Evolutionary conservation across 2,329 filamentous ascomycete species (phyloP), one percentile per base, ranked within the genome.

Genomic region (Phaeoacremonium minimum): DNA sequence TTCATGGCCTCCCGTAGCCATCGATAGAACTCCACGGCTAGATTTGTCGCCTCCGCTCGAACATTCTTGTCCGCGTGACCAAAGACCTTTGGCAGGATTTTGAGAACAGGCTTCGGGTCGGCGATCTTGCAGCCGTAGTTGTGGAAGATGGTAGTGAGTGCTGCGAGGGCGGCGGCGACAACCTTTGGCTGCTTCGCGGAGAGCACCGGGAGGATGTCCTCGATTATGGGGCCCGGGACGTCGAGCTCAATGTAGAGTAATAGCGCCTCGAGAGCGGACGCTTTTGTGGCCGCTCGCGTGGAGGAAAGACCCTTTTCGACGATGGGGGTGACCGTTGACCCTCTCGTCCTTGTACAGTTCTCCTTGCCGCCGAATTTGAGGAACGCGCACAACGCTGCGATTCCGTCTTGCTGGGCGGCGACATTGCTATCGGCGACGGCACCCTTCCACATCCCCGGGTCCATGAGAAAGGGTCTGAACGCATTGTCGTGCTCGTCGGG

Each of bases 1-100:
- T 98, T 98, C 82, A 98, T 96, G 9, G 91, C 91, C 46, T 98
- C 93, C 48, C 91, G 85, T 20, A 98, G 72, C 93, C 94, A 98
- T 61, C 93, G 75, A 63, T 98, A 98, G 40, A 98, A 78, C 57
- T 98, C 94, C 32, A 96, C 87, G 0, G 91, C 85, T 39, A 98
- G 70, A 49, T 85, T 89, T 32, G 93, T 93, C 18, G 90, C 89
- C 59, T 96, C 93, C 4, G 90, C 89, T 61, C 93, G 84, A 13
- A 98, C 87, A 57, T 97, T 97, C 65, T 98, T 98, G 71, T 98
- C 93, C 19, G 93, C 91, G 58, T 97, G 93, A 15, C 87, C 88
- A 56, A 96, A 98, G 3, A 83, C 84, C 57, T 97, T 97, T 1
- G 93, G 90, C 4, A 98, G 68, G 6, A 78, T 65, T 57, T 98